Conservation (phyloP, 164 flowering plant genomes). For the Nymphaea thermarum region DNA sequence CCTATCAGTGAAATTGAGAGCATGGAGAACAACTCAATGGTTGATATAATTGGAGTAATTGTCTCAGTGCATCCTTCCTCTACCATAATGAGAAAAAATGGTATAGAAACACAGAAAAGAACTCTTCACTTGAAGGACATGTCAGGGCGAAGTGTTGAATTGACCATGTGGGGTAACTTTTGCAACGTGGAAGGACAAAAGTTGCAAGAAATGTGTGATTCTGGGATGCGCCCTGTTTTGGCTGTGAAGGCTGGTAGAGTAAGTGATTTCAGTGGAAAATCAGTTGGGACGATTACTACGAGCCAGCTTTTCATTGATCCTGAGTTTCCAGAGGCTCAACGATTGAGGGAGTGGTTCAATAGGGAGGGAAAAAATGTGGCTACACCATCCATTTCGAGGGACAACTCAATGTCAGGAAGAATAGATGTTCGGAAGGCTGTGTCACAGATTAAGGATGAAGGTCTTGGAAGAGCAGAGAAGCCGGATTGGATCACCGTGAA, state of each 20-base stretch:
- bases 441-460: slow-evolving; percentile 87
- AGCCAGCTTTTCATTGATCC: slow-evolving; percentile 78
- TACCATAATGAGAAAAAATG: slow-evolving; percentile 77
- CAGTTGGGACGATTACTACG: slow-evolving; percentile 59
- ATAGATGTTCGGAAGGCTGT: slow-evolving; percentile 58
- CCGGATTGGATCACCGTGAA: slow-evolving; percentile 87
- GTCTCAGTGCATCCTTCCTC: slow-evolving; percentile 53
- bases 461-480: slow-evolving; percentile 85
- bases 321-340: slow-evolving; percentile 46
- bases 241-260: slow-evolving; percentile 84
- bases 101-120: slow-evolving; percentile 72
- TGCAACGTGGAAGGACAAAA: slow-evolving; percentile 83
- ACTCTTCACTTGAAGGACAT: slow-evolving; percentile 75
- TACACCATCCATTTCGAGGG: slow-evolving; percentile 41
- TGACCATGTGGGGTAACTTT: slow-evolving; percentile 86
- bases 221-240: slow-evolving; percentile 71
- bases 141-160: slow-evolving; percentile 90
- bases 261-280: slow-evolving; percentile 79
- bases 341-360: slow-evolving; percentile 51
- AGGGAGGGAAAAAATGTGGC: slow-evolving; percentile 51
- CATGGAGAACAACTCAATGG: slow-evolving; percentile 50
- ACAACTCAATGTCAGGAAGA: slow-evolving; percentile 27
- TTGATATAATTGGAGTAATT: slow-evolving; percentile 85
- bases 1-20: slow-evolving; percentile 64
- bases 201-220: slow-evolving; percentile 65